phyloP scores from a whole-genome alignment of 441 rosid species.

The Adansonia madagascariensis region DNA sequence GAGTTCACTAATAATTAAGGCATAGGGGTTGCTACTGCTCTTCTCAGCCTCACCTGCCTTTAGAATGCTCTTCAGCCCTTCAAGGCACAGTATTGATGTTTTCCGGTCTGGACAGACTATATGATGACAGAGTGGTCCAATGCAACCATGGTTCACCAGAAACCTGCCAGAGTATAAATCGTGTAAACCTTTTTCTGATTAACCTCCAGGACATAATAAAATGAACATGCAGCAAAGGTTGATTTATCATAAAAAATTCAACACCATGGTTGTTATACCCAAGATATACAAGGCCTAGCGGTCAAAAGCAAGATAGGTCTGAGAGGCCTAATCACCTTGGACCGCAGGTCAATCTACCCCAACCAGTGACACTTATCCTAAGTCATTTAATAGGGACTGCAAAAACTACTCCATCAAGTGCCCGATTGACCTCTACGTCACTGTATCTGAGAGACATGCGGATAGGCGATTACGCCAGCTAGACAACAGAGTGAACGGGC shows the following conservation, averaged over 20 bases:
- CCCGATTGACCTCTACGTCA: too few species aligned
- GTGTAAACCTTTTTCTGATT: not conserved
- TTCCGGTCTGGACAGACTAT: not conserved
- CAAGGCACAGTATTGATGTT: not conserved
- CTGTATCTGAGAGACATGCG: too few species aligned
- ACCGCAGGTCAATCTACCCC: too few species aligned
- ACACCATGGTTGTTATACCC: not conserved
- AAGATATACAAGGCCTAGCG: too few species aligned
- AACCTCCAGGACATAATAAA: not conserved
- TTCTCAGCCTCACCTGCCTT: too few species aligned
- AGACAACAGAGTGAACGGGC: too few species aligned
- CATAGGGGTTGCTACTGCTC: not conserved
- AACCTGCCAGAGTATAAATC: not conserved
- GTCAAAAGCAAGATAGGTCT: too few species aligned
- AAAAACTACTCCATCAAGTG: too few species aligned
- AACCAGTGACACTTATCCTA: too few species aligned
- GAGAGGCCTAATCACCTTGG: too few species aligned
- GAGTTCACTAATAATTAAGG: not conserved
- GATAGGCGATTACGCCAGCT: too few species aligned
- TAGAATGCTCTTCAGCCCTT: not conserved
- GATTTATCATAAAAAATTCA: not conserved
- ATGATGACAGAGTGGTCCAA: not conserved
- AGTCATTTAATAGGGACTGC: too few species aligned
- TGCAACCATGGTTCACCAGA: not conserved
- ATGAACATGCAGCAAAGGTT: not conserved